phyloP scores from a whole-genome alignment of 768 basidiomycete species.

The Suillus decipiens region DNA sequence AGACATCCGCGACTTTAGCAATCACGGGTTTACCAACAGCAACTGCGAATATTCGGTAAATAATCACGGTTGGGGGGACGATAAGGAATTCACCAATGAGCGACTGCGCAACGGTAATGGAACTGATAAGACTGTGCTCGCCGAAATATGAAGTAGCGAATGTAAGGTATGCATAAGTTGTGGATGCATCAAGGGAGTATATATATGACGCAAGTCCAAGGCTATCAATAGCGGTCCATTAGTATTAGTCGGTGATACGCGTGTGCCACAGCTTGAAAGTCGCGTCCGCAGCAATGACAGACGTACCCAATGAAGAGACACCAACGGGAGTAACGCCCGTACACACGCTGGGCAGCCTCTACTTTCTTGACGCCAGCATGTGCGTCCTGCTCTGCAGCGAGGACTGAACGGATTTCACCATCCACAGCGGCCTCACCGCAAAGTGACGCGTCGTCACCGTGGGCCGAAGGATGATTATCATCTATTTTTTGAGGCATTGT shows the following conservation, averaged over 20 bases:
- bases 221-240: constrained; percentile 24
- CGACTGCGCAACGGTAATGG: constrained; percentile 55
- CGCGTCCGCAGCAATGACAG: not conserved
- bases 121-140: constrained; percentile 54
- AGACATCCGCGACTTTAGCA: constrained; percentile 72
- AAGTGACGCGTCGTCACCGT: not conserved
- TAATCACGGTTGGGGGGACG: constrained; percentile 2
- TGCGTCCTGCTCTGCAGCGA: constrained; percentile 25
- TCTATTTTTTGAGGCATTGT: constrained; percentile 13
- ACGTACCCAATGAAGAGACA: constrained; percentile 57
- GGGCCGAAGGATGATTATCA: constrained; percentile 8
- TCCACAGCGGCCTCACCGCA: not conserved
- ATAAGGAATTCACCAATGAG: constrained; percentile 48
- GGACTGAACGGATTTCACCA: not conserved
- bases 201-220: constrained; percentile 73
- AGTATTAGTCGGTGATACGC: not conserved
- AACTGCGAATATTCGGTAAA: constrained; percentile 29
- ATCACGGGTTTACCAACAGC: constrained; percentile 66
- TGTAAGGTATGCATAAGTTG: constrained; percentile 64
- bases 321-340: constrained; percentile 59
- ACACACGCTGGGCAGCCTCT: constrained; percentile 52
- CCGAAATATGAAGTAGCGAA: constrained; percentile 57
- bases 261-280: not conserved
- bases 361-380: constrained; percentile 47
- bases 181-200: constrained; percentile 72